Conservation (phyloP, 1,284 basidiomycete species). For the Sporisorium sorghi region DNA sequence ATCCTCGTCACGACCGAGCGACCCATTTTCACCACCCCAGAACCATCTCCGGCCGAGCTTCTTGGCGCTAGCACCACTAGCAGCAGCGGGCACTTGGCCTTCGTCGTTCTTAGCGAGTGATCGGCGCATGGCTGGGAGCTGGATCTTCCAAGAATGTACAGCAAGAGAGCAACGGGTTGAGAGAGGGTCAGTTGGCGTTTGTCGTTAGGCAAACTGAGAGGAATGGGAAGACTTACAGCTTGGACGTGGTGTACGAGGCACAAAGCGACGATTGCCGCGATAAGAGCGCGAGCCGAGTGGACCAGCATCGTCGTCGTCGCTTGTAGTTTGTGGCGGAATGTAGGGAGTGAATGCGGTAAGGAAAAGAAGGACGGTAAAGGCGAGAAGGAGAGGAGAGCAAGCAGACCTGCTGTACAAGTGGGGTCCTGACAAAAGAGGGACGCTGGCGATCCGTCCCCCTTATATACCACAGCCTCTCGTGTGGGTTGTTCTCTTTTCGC, state of each 20-base stretch:
- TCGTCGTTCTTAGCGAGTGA: background rate
- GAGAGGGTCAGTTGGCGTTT: background rate
- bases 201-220: background rate
- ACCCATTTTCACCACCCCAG: background rate
- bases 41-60: background rate
- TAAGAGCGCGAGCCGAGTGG: background rate
- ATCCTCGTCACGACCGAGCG: conserved; percentile 7
- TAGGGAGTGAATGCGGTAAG: too few species aligned
- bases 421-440: too few species aligned
- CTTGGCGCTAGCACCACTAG: background rate
- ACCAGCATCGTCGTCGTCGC: background rate
- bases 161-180: background rate
- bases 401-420: too few species aligned
- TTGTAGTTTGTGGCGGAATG: too few species aligned
- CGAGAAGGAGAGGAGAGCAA: too few species aligned
- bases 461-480: background rate
- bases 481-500: background rate
- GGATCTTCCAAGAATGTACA: background rate
- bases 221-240: conserved; percentile 17
- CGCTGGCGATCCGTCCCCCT: background rate
- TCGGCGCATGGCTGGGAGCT: conserved; percentile 1
- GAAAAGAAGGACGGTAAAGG: too few species aligned
- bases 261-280: conserved; percentile 1
- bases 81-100: too few species aligned
- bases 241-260: conserved; percentile 14